Evolutionary conservation across 768 basidiomycete genomes (phyloP), one percentile per base, ranked within the genome.

Genomic region (Leccinum fibrillosum): DNA sequence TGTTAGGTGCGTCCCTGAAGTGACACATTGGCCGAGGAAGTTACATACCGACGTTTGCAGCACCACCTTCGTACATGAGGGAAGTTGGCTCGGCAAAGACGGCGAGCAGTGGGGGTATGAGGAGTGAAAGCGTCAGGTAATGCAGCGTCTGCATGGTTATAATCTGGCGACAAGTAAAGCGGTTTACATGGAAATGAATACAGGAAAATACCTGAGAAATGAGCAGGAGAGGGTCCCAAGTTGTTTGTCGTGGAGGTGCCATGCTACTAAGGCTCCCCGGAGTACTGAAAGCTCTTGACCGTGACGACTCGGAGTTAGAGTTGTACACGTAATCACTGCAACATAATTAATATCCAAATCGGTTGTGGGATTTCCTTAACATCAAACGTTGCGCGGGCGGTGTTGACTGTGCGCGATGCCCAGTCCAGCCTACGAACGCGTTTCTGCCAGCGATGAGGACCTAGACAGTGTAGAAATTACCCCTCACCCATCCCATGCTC

Each of bases 121-220:
- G 77, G 58, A 97, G 60, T 25, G 88, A 86, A 58, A 98, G 83
- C 13, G 91, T 89, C 58, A 99, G 77, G 75, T 99, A 98, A 76
- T 98, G 97, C 34, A 98, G 75, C 1, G 93, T 86, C 76, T 98
- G 96, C 69, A 98, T 80, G 8, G 92, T 85, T 61, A 99, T 83
- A 65, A 99, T 98, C 93, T 99, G 65, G 59, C 26, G 52, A 45
- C 54, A 21, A 49, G 34, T 7, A 44, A 62, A 6, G 55, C 3
- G n/a, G 39, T 44, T 39, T 44, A 39, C n/a, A 48, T 48, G 17
- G 35, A 9, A 17, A 12, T 19, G 13, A 6, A 34, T 19, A 5
- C 4, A 8, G 1, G 3, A 1, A 45, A 34, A 71, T 78, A 85
- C 94, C 79, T 97, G 94, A 58, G 92, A 93, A 63, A 94, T 78